Conservation (phyloP, 805 yeast species). For the Priceomyces haplophilus region DNA sequence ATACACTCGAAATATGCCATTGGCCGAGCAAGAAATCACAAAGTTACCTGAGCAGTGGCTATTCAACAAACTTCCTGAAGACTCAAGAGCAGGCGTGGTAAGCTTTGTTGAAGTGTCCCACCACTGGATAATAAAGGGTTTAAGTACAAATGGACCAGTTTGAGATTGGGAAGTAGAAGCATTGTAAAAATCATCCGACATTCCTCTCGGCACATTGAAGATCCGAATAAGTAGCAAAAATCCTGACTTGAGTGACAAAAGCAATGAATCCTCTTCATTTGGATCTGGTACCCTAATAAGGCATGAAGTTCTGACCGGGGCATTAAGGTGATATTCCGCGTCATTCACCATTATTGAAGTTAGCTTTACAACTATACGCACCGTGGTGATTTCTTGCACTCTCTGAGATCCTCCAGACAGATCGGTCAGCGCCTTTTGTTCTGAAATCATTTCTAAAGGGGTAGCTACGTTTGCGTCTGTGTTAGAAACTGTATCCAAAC, state of each 20-base stretch:
- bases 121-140: constrained; percentile 51
- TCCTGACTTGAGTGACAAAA: constrained; percentile 40
- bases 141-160: constrained; percentile 18
- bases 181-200: constrained; percentile 14
- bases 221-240: constrained; percentile 38
- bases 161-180: background rate
- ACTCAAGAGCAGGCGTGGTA: constrained; percentile 14
- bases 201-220: constrained; percentile 31
- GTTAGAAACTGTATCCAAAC: constrained; percentile 3
- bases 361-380: constrained; percentile 29
- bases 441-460: background rate
- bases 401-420: background rate
- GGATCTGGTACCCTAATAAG: constrained; percentile 20
- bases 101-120: constrained; percentile 32
- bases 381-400: background rate
- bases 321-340: constrained; percentile 27
- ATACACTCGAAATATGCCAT: constrained; percentile 36
- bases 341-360: constrained; percentile 32
- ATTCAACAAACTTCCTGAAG: constrained; percentile 26
- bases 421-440: background rate
- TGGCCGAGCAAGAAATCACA: constrained; percentile 36
- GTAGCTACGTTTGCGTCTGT: background rate
- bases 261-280: constrained; percentile 35
- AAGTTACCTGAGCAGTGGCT: constrained; percentile 40
- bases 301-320: constrained; percentile 32